These are phyloP conservation scores for Cutaneotrichosporon mucoides DNA, from an alignment of 1,284 basidiomycete species.

Conservation along the genomic window DNA sequence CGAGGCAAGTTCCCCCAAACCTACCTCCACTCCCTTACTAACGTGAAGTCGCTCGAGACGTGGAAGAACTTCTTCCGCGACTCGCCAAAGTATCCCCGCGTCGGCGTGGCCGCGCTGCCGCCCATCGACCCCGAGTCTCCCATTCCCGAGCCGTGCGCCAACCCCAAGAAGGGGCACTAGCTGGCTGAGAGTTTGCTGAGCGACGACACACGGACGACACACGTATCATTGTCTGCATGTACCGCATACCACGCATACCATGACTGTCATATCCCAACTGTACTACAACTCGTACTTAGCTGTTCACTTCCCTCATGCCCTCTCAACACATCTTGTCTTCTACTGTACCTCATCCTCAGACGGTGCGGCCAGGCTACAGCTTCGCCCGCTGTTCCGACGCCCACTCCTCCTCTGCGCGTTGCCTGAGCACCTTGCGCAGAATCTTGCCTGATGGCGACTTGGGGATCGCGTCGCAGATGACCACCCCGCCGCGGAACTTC, in stretches of 20 bases:
- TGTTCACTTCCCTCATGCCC: no score
- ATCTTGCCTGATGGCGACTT: constrained; percentile 46
- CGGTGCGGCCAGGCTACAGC: neutral
- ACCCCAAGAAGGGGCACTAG: neutral
- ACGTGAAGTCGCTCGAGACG: constrained; percentile 62
- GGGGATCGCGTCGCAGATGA: constrained; percentile 51
- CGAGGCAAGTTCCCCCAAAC: constrained; percentile 6
- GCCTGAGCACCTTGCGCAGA: constrained; percentile 35
- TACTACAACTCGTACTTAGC: no score
- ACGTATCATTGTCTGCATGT: no score
- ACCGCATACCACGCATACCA: no score
- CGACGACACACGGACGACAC: no score
- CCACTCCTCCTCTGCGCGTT: constrained; percentile 19
- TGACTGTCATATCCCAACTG: no score
- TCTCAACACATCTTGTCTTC: no score
- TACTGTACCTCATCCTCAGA: no score
- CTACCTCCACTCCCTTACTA: no score
- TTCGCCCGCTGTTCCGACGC: neutral
- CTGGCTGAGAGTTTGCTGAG: no score
- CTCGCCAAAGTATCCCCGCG: constrained; percentile 69
- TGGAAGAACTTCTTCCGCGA: constrained; percentile 87
- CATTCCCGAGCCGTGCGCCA: constrained; percentile 67
- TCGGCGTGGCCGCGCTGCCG: constrained; percentile 57
- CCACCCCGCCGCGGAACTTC: constrained; percentile 52
- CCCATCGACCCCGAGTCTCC: constrained; percentile 73